phyloP scores from a whole-genome alignment of 768 basidiomycete species.

The Mycena polygramma region DNA sequence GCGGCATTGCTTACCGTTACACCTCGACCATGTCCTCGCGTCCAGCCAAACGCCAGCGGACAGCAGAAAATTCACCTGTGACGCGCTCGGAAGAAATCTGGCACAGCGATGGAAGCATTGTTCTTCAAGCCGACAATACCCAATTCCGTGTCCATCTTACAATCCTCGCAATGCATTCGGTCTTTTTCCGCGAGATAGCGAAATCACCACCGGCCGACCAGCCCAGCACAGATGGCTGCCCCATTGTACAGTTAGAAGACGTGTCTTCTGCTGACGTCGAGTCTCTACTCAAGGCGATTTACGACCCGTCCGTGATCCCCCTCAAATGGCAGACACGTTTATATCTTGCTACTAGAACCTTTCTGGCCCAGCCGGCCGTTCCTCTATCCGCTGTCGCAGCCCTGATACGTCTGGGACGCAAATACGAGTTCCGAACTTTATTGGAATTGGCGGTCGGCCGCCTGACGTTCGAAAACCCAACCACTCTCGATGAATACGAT shows the following conservation, averaged over 20 bases:
- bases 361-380: background rate
- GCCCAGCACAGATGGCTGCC: conserved; percentile 22
- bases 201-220: conserved; percentile 23
- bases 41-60: conserved; percentile 2
- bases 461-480: conserved; percentile 9
- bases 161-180: conserved; percentile 36
- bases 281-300: background rate
- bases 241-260: conserved; percentile 17
- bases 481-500: conserved; percentile 9
- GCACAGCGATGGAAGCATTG: background rate
- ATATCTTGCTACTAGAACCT: background rate
- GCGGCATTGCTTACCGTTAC: no score
- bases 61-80: background rate
- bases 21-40: conserved; percentile 5
- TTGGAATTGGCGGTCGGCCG: background rate
- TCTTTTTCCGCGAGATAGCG: conserved; percentile 12
- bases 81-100: background rate
- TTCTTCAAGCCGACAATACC: background rate
- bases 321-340: background rate
- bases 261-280: conserved; percentile 2
- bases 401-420: conserved; percentile 1
- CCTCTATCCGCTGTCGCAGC: background rate
- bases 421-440: background rate
- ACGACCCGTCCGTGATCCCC: background rate
- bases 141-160: conserved; percentile 29